phyloP scores from a whole-genome alignment of 345 rosid genomes.

The Aurinia saxatilis region DNA sequence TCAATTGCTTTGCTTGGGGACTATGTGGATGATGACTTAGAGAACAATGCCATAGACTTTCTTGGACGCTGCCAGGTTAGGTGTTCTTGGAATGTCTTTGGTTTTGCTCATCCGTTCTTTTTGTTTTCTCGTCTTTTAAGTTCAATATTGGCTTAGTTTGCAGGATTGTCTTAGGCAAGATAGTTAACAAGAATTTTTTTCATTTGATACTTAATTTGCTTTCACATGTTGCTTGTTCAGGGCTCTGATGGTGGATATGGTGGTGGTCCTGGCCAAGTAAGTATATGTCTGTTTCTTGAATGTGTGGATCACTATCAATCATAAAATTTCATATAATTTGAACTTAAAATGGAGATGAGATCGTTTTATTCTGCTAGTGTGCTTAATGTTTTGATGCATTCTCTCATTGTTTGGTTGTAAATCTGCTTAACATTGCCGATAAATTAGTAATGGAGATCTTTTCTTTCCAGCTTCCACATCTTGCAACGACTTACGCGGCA shows the following conservation, averaged over 20 bases:
- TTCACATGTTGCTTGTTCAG: conserved; percentile 30
- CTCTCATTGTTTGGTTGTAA: not conserved
- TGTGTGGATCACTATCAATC: not conserved
- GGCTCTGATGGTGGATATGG: conserved; percentile 86
- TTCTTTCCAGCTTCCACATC: conserved; percentile 80
- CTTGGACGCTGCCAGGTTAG: conserved; percentile 79
- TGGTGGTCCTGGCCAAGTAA: conserved; percentile 99
- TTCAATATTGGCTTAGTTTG: not conserved
- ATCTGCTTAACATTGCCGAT: not conserved
- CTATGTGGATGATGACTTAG: conserved; percentile 47
- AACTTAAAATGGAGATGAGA: not conserved
- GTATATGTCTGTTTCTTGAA: conserved; percentile 21
- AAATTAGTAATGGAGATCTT: conserved; percentile 9
- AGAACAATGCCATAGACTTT: conserved; percentile 52
- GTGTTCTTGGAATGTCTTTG: no score
- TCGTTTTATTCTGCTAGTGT: not conserved
- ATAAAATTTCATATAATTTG: not conserved
- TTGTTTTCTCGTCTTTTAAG: not conserved
- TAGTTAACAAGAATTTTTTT: not conserved
- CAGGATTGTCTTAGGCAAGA: no score
- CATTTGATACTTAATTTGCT: not conserved
- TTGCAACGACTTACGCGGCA: conserved; percentile 94
- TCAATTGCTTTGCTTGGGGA: conserved; percentile 84
- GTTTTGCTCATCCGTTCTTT: no score
- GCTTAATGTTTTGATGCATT: not conserved